Base-by-base conservation (phyloP, 2,329 filamentous ascomycete species). In the Paraconiothyrium sp. region DNA sequence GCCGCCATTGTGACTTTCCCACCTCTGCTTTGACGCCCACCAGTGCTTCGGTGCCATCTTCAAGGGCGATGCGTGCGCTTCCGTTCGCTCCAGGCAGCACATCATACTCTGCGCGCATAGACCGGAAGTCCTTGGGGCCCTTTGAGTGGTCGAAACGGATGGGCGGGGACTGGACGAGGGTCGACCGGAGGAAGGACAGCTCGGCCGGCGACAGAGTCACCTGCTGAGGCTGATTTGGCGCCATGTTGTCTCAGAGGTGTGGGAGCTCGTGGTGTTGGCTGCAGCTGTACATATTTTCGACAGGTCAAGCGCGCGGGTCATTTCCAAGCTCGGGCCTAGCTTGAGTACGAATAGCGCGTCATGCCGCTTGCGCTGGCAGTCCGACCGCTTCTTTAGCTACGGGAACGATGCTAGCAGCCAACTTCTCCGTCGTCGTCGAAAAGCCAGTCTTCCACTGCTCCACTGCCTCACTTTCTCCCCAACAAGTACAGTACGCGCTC, bases 21-120 rank as follows among this genome's bases (percentile, higher is more conserved):
- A 98, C 92, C 81, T 98, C 94, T 0, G 92, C 93, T 81, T 98
- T 99, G 63, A 97, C 90, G 49, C 95, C 95, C 6, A 97, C 95
- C 63, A 99, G 90, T 7, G 95, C 95, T 80, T 99, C 95, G 1
- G 93, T 97, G 54, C 95, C 95, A 78, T 99, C 95, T 3, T 93
- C 89, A 76, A 98, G 96, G 68, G 94, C 97, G 50, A 99, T 91
- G 37, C 96, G 89, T 62, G 95, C 94, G 79, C 92, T 96, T 63
- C 95, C 95, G 75, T 98, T 97, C 16, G 94, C 91, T 50, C 90
- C 89, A 0, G 95, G 94, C 0, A 99, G 86, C 59, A 98, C 92
- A 60, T 92, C 92, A 58, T 92, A 93, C 82, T 99, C 95, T 62
- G 95, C 95, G 20, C 91, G 88, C 60, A 99, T 84, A 0, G 94